Percentiles rank a stretch among this genome's conserved stretches.
Evolutionary conservation across 164 flowering plant species (phyloP).

Genomic region (Vitis labrusca): DNA sequence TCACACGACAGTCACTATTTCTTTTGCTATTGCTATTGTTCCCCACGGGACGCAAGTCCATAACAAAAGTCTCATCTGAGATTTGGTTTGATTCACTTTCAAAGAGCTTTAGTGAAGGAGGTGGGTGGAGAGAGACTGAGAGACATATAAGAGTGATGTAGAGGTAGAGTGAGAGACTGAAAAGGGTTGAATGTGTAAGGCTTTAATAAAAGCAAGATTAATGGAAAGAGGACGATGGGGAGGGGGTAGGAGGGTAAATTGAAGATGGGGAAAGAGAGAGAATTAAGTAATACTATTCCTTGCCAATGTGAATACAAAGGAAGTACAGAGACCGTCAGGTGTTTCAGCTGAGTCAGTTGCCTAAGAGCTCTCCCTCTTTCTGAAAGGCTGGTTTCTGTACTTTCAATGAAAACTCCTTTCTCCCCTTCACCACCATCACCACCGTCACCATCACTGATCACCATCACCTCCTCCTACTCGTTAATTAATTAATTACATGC

Average conservation of each 20-base stretch:
- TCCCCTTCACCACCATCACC: neutral
- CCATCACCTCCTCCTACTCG: no score
- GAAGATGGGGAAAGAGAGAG: neutral
- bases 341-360: constrained; percentile 15
- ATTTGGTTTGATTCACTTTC: no score
- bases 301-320: neutral
- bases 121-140: no score
- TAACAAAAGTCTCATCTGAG: no score
- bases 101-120: no score
- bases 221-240: neutral
- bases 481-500: no score
- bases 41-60: no score
- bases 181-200: neutral
- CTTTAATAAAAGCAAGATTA: no score
- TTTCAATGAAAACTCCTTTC: constrained; percentile 1
- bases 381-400: constrained; percentile 23
- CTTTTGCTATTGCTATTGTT: no score
- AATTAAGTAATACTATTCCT: neutral
- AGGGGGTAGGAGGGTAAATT: neutral
- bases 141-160: no score
- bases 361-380: constrained; percentile 1
- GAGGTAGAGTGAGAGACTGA: neutral
- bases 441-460: neutral
- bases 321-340: constrained; percentile 12
- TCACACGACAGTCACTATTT: no score